Conservation (phyloP, 2,329 filamentous ascomycete species). For the Ilyonectria robusta region DNA sequence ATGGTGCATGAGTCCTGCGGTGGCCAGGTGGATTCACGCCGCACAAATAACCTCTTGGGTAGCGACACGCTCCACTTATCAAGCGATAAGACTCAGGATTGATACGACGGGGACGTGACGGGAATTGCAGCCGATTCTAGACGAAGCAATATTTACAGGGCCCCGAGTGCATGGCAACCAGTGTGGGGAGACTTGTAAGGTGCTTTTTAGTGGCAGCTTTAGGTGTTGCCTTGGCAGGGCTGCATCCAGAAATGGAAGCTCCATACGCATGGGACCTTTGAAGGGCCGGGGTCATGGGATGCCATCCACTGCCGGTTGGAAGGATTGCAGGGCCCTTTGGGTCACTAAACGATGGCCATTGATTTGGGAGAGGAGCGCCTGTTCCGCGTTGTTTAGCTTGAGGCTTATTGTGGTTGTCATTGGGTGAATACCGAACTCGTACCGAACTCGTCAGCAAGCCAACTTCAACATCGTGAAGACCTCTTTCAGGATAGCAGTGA, state of each 20-base stretch:
- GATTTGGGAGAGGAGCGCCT: not conserved
- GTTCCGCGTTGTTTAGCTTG: not conserved
- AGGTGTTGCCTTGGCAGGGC: not conserved
- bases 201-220: slow-evolving; percentile 11
- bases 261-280: slow-evolving; percentile 22
- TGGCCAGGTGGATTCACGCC: no score
- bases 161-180: not conserved
- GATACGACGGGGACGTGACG: slow-evolving; percentile 6
- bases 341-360: not conserved
- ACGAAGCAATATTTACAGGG: slow-evolving; percentile 1
- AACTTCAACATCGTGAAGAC: no score
- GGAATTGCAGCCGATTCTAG: not conserved
- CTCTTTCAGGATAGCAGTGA: no score
- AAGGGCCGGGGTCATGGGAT: not conserved
- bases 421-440: not conserved
- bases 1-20: not conserved
- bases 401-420: not conserved
- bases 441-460: not conserved
- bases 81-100: not conserved
- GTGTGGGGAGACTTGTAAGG: slow-evolving; percentile 4
- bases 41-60: not conserved
- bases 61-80: not conserved
- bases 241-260: slow-evolving; percentile 22
- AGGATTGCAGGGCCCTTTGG: slow-evolving; percentile 15
- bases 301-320: not conserved